phyloP scores from a whole-genome alignment of 495 filamentous ascomycete genomes.

The Penicillium manginii region DNA sequence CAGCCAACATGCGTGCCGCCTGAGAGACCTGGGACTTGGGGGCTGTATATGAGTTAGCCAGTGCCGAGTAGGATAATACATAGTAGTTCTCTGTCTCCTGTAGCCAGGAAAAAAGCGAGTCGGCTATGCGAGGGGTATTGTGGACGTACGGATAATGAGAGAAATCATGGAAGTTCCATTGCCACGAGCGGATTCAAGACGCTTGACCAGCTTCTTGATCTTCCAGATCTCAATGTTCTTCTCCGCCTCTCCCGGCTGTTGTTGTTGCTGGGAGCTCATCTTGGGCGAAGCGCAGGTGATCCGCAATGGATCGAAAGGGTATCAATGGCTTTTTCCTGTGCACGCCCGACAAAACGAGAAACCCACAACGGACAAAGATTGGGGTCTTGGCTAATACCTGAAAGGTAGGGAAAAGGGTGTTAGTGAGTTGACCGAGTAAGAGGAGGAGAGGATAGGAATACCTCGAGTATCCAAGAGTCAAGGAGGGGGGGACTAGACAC shows the following conservation, averaged over 20 bases:
- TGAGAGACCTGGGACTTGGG: slow-evolving; percentile 98
- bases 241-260: slow-evolving; percentile 89
- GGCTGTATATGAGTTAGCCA: slow-evolving; percentile 49
- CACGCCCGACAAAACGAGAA: slow-evolving; percentile 26
- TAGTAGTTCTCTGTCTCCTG: too few species aligned
- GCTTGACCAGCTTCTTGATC: slow-evolving; percentile 97
- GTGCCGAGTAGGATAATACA: neutral
- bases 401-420: slow-evolving; percentile 1
- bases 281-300: slow-evolving; percentile 54
- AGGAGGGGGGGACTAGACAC: slow-evolving; percentile 7
- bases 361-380: slow-evolving; percentile 27
- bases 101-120: neutral
- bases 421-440: slow-evolving; percentile 8
- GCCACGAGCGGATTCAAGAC: slow-evolving; percentile 87
- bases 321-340: slow-evolving; percentile 31
- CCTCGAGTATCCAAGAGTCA: too few species aligned
- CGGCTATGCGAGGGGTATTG: neutral
- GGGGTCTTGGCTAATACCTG: slow-evolving; percentile 20
- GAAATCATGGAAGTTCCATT: slow-evolving; percentile 99
- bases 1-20: slow-evolving; percentile 98
- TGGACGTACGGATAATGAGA: slow-evolving; percentile 85
- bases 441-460: neutral
- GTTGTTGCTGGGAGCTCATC: slow-evolving; percentile 82
- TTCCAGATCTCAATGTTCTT: slow-evolving; percentile 92
- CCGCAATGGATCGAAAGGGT: slow-evolving; percentile 34